A percentile compares a stretch with the other conserved stretches of the same genome.
Evolutionary conservation across 2,329 filamentous ascomycete species (phyloP).

Genomic region (Microdochium nivale): DNA sequence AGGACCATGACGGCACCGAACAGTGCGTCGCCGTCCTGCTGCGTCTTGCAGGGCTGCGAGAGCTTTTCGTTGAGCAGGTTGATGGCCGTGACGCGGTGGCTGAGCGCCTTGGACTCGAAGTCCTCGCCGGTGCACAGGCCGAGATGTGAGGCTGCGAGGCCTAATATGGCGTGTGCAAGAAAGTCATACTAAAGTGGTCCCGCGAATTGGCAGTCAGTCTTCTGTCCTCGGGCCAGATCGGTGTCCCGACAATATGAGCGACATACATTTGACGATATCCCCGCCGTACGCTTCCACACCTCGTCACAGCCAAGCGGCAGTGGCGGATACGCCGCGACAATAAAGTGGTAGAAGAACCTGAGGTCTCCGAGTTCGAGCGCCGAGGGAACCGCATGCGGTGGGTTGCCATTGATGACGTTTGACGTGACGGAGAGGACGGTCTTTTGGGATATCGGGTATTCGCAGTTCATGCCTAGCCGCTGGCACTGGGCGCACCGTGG

Average conservation of each 20-base stretch:
- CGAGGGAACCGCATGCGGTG: constrained; percentile 10
- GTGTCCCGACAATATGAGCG: too few relatives aligned
- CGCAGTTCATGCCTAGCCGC: constrained; percentile 53
- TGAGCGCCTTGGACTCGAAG: constrained; percentile 49
- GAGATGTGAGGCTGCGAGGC: constrained; percentile 59
- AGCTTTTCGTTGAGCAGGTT: constrained; percentile 50
- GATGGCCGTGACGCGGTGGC: constrained; percentile 58
- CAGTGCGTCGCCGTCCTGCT: constrained; percentile 45
- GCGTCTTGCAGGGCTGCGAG: constrained; percentile 15
- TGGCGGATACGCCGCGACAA: constrained; percentile 52
- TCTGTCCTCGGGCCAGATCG: too few relatives aligned
- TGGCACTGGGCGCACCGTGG: constrained; percentile 55
- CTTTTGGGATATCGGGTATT: constrained; percentile 46
- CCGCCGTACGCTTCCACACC: constrained; percentile 58
- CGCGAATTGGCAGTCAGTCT: too few relatives aligned
- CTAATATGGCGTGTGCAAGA: constrained; percentile 58
- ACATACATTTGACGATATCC: constrained; percentile 56
- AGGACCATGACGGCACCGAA: constrained; percentile 51
- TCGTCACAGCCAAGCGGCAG: constrained; percentile 56
- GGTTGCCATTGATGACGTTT: neutral
- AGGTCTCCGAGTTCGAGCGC: constrained; percentile 53
- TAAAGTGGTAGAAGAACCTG: constrained; percentile 61
- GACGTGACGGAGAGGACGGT: constrained; percentile 27
- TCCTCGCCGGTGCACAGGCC: constrained; percentile 35
- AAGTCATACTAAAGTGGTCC: constrained; percentile 45